Conservation (phyloP, 2,329 filamentous ascomycete species). For the Aspergillus clavatus region DNA sequence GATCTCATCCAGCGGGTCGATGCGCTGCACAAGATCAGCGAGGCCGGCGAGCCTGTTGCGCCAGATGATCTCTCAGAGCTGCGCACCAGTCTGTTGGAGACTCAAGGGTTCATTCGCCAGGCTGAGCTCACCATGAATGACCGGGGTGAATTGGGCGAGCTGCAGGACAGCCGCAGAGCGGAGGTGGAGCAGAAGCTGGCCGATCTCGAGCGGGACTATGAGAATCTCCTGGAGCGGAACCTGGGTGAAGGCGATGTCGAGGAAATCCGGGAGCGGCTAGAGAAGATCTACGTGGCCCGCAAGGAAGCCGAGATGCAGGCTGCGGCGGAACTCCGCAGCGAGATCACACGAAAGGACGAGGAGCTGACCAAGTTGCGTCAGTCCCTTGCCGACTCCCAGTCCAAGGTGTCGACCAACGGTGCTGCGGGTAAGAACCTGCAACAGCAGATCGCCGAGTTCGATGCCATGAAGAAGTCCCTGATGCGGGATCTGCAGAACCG, state of each 20-base stretch:
- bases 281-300: constrained; percentile 70
- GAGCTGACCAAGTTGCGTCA: constrained; percentile 78
- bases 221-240: constrained; percentile 74
- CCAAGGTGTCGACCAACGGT: constrained; percentile 54
- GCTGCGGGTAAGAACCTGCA: constrained; percentile 72
- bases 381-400: constrained; percentile 67
- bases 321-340: constrained; percentile 69
- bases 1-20: constrained; percentile 81
- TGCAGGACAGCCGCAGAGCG: constrained; percentile 59
- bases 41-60: constrained; percentile 71
- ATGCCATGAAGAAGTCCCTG: constrained; percentile 98
- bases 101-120: constrained; percentile 87
- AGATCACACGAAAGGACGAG: constrained; percentile 69
- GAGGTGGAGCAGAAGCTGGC: constrained; percentile 74
- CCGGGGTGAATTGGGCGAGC: constrained; percentile 59
- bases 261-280: constrained; percentile 75
- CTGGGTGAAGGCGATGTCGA: constrained; percentile 73
- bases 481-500: constrained; percentile 99
- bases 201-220: constrained; percentile 74
- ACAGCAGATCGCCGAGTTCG: constrained; percentile 97
- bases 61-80: constrained; percentile 76
- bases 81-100: constrained; percentile 74
- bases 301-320: constrained; percentile 69
- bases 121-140: constrained; percentile 82
- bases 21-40: constrained; percentile 68